Evolutionary conservation across 2,329 filamentous ascomycete species (phyloP).

Genomic region (Xylariaceae sp.): DNA sequence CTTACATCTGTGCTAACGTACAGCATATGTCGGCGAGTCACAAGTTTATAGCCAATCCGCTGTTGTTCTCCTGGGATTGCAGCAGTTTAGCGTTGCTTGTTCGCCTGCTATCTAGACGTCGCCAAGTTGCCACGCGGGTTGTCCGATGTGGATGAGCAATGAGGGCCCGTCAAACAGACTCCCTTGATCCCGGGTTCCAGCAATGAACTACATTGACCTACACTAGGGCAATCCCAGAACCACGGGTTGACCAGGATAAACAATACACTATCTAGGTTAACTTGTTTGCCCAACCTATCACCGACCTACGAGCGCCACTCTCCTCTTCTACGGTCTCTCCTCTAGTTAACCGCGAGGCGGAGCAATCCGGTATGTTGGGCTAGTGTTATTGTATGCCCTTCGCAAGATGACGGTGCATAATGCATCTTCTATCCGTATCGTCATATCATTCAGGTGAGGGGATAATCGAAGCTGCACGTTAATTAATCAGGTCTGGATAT

Average conservation of each 20-base stretch:
- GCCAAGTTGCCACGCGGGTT: background rate
- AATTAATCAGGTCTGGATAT: too few relatives aligned
- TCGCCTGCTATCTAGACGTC: background rate
- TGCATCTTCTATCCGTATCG: too few relatives aligned
- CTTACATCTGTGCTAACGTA: too few relatives aligned
- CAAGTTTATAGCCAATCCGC: background rate
- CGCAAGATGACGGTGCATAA: too few relatives aligned
- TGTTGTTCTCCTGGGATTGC: background rate
- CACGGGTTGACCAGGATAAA: constrained; percentile 11
- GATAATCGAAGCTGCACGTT: too few relatives aligned
- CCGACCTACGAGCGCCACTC: too few relatives aligned
- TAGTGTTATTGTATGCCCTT: too few relatives aligned
- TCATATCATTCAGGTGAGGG: too few relatives aligned
- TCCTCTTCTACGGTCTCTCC: too few relatives aligned
- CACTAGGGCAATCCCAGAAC: constrained; percentile 4
- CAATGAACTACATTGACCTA: background rate
- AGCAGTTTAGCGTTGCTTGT: background rate
- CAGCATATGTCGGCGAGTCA: background rate
- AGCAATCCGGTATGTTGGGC: too few relatives aligned
- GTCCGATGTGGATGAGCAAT: background rate
- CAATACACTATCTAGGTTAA: background rate
- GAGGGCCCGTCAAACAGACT: background rate
- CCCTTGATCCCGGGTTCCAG: constrained; percentile 3
- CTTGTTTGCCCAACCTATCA: too few relatives aligned
- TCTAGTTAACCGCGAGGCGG: too few relatives aligned